Conservation (phyloP, 768 basidiomycete genomes). For the Calocera viscosa region DNA sequence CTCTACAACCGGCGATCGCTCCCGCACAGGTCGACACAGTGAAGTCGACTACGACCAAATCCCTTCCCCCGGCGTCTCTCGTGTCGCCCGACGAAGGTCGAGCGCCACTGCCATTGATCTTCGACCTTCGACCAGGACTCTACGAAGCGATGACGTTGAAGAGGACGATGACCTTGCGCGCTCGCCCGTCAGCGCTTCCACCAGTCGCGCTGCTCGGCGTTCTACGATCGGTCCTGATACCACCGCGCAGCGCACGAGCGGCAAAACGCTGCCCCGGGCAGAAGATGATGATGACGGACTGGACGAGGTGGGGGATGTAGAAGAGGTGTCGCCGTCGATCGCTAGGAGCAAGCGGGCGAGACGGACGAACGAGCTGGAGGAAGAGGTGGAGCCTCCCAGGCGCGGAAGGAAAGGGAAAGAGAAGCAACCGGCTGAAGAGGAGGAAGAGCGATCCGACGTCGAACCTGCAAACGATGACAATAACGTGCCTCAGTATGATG, state of each 20-base stretch:
- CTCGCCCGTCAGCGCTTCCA: background rate
- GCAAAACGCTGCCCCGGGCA: too few species aligned
- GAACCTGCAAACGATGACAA: background rate
- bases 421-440: background rate
- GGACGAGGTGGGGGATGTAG: background rate
- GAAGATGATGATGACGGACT: background rate
- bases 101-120: background rate
- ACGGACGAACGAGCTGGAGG: too few species aligned
- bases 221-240: background rate
- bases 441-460: background rate
- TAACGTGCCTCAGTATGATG: constrained; percentile 9
- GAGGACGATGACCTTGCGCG: background rate
- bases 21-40: background rate
- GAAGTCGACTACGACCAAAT: background rate
- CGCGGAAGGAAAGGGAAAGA: background rate
- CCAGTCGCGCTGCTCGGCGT: background rate
- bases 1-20: background rate
- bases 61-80: background rate
- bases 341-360: background rate
- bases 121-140: background rate
- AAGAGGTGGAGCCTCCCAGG: background rate
- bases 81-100: background rate
- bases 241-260: too few species aligned
- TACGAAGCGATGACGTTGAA: background rate
- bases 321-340: background rate